Conservation (phyloP, 1,139 yeast species). For the Yamadazyma sp. region DNA sequence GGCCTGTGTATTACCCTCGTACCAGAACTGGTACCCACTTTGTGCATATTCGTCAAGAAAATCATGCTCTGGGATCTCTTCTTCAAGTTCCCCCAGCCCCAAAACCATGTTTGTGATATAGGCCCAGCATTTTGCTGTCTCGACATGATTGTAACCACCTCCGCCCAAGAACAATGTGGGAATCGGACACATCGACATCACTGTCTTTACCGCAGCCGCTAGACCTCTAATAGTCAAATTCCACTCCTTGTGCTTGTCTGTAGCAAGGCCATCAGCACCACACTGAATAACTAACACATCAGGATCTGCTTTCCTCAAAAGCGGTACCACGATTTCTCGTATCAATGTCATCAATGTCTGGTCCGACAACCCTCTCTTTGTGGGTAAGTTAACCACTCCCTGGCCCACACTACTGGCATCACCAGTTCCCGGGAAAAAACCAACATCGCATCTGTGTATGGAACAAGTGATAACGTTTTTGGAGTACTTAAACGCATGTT, state of each 20-base stretch:
- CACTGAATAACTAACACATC: slow-evolving; percentile 62
- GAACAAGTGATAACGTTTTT: slow-evolving; percentile 62
- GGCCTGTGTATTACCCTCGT: background rate
- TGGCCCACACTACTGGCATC: slow-evolving; percentile 5
- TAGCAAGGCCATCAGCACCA: slow-evolving; percentile 69
- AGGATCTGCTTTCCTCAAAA: slow-evolving; percentile 40
- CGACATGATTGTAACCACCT: slow-evolving; percentile 70
- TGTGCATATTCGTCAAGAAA: slow-evolving; percentile 42
- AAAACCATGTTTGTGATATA: slow-evolving; percentile 43
- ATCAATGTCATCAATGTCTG: slow-evolving; percentile 35
- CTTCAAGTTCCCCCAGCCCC: slow-evolving; percentile 22
- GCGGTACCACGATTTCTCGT: slow-evolving; percentile 44
- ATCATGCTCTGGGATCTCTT: slow-evolving; percentile 55
- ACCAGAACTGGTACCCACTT: slow-evolving; percentile 53
- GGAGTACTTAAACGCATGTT: slow-evolving; percentile 59
- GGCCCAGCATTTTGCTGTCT: slow-evolving; percentile 67
- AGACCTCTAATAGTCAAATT: slow-evolving; percentile 59
- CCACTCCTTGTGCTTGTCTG: slow-evolving; percentile 66
- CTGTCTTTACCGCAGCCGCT: slow-evolving; percentile 30
- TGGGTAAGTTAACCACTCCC: slow-evolving; percentile 55
- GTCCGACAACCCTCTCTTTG: slow-evolving; percentile 58
- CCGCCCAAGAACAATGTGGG: slow-evolving; percentile 64
- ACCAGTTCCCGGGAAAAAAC: slow-evolving; percentile 79
- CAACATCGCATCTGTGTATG: slow-evolving; percentile 61
- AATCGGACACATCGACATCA: slow-evolving; percentile 18